Evolutionary conservation across 176 grass and related monocot species (phyloP).

Genomic region (Oryza australiensis): DNA sequence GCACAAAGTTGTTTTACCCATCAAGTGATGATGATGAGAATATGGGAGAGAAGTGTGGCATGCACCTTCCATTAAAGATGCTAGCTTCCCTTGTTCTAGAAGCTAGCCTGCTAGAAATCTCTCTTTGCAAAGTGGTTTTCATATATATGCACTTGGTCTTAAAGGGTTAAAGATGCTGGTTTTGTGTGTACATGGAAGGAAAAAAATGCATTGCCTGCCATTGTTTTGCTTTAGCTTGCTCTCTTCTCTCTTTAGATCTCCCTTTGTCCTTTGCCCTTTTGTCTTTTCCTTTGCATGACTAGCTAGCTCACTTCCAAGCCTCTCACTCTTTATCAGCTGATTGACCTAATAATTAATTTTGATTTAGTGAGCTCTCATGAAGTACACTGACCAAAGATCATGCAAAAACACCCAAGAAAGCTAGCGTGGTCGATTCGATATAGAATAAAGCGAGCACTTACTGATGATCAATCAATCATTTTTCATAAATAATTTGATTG

Average conservation of each 20-base stretch:
- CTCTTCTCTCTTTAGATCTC: constrained; percentile 25
- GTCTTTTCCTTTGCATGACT: constrained; percentile 30
- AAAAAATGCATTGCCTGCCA: neutral
- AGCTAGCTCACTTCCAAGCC: constrained; percentile 15
- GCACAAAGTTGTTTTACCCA: constrained; percentile 22
- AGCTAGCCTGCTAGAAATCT: constrained; percentile 30
- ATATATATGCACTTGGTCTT: constrained; percentile 28
- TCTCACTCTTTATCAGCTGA: constrained; percentile 2
- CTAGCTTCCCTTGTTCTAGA: constrained; percentile 11
- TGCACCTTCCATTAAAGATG: constrained; percentile 34
- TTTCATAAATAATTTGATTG: constrained; percentile 16
- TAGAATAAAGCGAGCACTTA: constrained; percentile 12
- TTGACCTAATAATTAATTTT: constrained; percentile 38
- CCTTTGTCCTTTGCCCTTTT: constrained; percentile 5
- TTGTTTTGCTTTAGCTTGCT: constrained; percentile 36
- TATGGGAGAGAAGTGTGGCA: neutral
- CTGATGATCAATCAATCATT: constrained; percentile 25
- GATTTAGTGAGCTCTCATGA: constrained; percentile 27
- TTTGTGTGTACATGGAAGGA: neutral
- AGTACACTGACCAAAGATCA: constrained; percentile 36
- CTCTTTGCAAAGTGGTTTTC: constrained; percentile 38
- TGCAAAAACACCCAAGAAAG: neutral
- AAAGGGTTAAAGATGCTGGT: constrained; percentile 34
- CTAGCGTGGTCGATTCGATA: neutral
- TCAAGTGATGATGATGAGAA: neutral